phyloP scores from a whole-genome alignment of 169 alveolate species.

The Plasmodium ovale region DNA sequence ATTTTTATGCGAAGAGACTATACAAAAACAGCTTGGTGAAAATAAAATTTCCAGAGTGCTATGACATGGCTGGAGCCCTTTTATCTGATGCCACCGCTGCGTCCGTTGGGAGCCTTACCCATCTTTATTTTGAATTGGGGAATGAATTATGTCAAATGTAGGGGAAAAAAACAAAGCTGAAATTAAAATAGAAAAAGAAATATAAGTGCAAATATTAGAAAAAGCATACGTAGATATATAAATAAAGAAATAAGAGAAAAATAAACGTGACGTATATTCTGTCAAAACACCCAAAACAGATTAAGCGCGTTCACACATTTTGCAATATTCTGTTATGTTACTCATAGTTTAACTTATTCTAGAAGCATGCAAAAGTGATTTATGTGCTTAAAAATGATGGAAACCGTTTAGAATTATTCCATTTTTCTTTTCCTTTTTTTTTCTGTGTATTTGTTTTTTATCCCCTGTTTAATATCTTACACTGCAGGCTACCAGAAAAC shows the following conservation, averaged over 20 bases:
- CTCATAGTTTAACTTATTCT: background rate
- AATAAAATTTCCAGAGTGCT: constrained; percentile 82
- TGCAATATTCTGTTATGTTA: background rate
- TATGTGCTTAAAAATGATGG: background rate
- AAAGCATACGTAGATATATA: too few relatives aligned
- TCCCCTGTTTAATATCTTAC: background rate
- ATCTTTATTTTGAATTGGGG: constrained; percentile 83
- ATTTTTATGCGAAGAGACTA: constrained; percentile 67
- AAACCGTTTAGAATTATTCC: background rate
- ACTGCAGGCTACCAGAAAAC: constrained; percentile 82
- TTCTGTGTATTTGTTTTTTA: background rate
- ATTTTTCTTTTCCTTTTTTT: background rate
- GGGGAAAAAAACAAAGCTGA: too few relatives aligned
- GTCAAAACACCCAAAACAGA: background rate
- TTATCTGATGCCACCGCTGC: constrained; percentile 87
- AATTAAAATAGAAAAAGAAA: too few relatives aligned
- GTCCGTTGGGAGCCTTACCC: constrained; percentile 81
- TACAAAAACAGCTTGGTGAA: constrained; percentile 78
- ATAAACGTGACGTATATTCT: background rate
- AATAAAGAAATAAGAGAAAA: too few relatives aligned
- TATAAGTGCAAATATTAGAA: too few relatives aligned
- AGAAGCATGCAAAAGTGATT: background rate
- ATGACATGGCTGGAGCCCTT: constrained; percentile 85
- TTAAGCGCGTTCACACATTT: background rate
- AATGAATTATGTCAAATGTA: constrained; percentile 83